Percentiles rank a stretch among this genome's conserved stretches.
Conservation (phyloP, 805 yeast genomes). For the Zygosaccharomyces bisporus region DNA sequence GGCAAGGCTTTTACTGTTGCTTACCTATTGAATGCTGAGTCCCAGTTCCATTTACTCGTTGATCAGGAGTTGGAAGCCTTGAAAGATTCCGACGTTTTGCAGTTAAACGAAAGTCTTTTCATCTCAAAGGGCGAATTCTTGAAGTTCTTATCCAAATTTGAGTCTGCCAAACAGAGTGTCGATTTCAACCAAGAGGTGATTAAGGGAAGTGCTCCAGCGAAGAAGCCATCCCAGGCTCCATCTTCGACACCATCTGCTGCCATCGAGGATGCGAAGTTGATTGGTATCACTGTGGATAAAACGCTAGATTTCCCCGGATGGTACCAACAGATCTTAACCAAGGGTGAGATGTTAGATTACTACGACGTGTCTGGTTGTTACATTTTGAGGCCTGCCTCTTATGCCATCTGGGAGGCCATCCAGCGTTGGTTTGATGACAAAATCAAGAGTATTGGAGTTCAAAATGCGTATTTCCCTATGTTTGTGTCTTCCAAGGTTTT, state of each 20-base stretch:
- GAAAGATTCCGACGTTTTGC: slow-evolving; percentile 32
- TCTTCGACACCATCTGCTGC: slow-evolving; percentile 42
- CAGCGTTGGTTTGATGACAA: slow-evolving; percentile 78
- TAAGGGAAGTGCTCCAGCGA: slow-evolving; percentile 37
- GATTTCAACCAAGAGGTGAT: slow-evolving; percentile 45
- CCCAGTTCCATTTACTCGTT: slow-evolving; percentile 30
- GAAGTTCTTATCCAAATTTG: slow-evolving; percentile 40
- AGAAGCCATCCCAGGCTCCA: slow-evolving; percentile 30
- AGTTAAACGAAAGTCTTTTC: slow-evolving; percentile 28
- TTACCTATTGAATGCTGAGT: slow-evolving; percentile 39
- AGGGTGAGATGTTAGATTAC: slow-evolving; percentile 98
- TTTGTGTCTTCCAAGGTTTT: slow-evolving; percentile 88
- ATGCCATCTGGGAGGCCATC: slow-evolving; percentile 89
- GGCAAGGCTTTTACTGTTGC: slow-evolving; percentile 34
- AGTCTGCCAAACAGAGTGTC: slow-evolving; percentile 40
- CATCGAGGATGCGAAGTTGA: slow-evolving; percentile 79
- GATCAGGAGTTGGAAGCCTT: slow-evolving; percentile 39
- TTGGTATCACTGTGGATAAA: slow-evolving; percentile 95
- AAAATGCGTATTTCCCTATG: slow-evolving; percentile 97
- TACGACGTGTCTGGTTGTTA: slow-evolving; percentile 99
- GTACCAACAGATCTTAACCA: slow-evolving; percentile 94
- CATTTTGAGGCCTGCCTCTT: slow-evolving; percentile 94
- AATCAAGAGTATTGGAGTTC: slow-evolving; percentile 86
- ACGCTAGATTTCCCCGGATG: slow-evolving; percentile 89
- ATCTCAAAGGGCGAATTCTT: slow-evolving; percentile 29